Evolutionary conservation across 83 land plant species (phyloP).

Genomic region (Larix sibirica): DNA sequence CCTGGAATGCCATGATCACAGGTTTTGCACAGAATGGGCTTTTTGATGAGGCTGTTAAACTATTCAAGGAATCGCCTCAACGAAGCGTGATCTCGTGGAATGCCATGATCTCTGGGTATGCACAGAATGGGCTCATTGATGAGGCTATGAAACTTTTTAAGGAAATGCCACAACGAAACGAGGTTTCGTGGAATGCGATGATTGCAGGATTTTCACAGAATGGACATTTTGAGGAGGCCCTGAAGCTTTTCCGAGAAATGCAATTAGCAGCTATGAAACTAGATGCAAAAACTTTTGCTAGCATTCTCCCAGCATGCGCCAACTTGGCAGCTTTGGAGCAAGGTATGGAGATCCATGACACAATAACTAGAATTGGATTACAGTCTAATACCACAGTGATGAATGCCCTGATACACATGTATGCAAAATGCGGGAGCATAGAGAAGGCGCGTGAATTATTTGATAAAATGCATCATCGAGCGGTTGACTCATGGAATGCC

Average conservation of each 20-base stretch:
- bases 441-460: slow-evolving; percentile 14
- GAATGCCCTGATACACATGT: slow-evolving; percentile 2
- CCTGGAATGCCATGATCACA: slow-evolving; percentile 2
- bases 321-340: background rate
- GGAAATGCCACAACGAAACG: slow-evolving; percentile 12
- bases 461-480: background rate
- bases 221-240: background rate
- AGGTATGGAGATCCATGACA: background rate
- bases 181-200: slow-evolving; percentile 21
- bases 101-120: slow-evolving; percentile 15
- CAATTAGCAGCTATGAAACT: background rate
- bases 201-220: slow-evolving; percentile 16
- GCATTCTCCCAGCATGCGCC: background rate
- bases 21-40: slow-evolving; percentile 11
- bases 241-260: background rate
- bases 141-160: slow-evolving; percentile 14
- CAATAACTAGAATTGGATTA: background rate
- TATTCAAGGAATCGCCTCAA: background rate
- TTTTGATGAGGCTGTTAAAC: slow-evolving; percentile 12
- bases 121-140: slow-evolving; percentile 15
- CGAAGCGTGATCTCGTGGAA: slow-evolving; percentile 11
- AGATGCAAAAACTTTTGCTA: background rate
- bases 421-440: slow-evolving; percentile 19
- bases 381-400: background rate
- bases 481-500: slow-evolving; percentile 22